Conservation (phyloP, 2,329 filamentous ascomycete genomes). For the Alternaria novae-zelandiae region DNA sequence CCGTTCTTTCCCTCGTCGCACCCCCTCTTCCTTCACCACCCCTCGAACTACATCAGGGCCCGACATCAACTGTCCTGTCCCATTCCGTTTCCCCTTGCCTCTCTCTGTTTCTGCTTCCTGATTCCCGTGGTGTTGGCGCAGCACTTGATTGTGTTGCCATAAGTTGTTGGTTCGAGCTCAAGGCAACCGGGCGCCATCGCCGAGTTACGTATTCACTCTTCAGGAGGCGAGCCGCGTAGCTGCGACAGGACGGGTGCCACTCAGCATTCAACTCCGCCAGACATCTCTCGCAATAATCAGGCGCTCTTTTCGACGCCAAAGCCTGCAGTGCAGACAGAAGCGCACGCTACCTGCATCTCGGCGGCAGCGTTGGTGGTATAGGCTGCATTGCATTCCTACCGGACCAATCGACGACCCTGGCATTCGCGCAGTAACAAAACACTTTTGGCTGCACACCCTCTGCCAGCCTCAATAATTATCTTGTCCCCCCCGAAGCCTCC, state of each 20-base stretch:
- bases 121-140: conserved; percentile 22
- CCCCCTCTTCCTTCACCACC: conserved; percentile 27
- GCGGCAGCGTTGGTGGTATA: conserved; percentile 37
- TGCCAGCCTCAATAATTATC: conserved; percentile 36
- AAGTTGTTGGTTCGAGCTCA: conserved; percentile 17
- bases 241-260: conserved; percentile 24
- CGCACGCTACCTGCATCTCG: conserved; percentile 42
- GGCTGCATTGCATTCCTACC: conserved; percentile 44
- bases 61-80: conserved; percentile 18
- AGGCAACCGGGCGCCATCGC: conserved; percentile 30
- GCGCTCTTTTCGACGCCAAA: conserved; percentile 13
- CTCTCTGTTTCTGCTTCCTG: conserved; percentile 1
- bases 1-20: conserved; percentile 35
- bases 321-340: conserved; percentile 32
- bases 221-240: conserved; percentile 39
- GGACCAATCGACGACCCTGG: conserved; percentile 43
- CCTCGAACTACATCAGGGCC: conserved; percentile 34
- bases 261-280: conserved; percentile 12
- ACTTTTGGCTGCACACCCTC: conserved; percentile 32
- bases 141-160: conserved; percentile 25
- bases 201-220: conserved; percentile 36
- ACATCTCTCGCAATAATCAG: conserved; percentile 23
- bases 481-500: conserved; percentile 13
- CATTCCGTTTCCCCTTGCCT: conserved; percentile 9
- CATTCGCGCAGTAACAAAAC: conserved; percentile 41